Evolutionary conservation across 495 filamentous ascomycete genomes (phyloP).

Genomic region (Aspergillus ellipticus): DNA sequence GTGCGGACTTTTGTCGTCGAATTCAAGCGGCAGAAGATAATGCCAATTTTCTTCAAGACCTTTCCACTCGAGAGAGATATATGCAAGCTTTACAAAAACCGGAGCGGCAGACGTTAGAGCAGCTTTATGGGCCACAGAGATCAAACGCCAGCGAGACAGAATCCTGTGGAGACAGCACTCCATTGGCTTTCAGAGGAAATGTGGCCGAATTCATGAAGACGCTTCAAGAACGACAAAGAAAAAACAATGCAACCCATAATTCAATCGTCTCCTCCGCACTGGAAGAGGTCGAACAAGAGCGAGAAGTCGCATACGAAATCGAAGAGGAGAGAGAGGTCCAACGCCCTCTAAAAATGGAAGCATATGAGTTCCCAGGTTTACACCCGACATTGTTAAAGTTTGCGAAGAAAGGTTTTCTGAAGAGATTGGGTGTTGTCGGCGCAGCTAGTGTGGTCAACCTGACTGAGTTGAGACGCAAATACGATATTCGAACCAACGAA

Average conservation of each 20-base stretch:
- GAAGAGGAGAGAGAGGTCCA: slow-evolving; percentile 38
- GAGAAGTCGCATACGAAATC: slow-evolving; percentile 31
- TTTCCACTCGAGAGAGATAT: slow-evolving; percentile 28
- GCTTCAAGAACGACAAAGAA: slow-evolving; percentile 18
- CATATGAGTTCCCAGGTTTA: slow-evolving; percentile 30
- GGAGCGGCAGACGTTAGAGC: slow-evolving; percentile 43
- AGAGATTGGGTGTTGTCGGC: slow-evolving; percentile 15
- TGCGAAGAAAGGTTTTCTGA: slow-evolving; percentile 32
- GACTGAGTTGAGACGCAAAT: slow-evolving; percentile 34
- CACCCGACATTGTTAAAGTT: slow-evolving; percentile 36
- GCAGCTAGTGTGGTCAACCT: slow-evolving; percentile 29
- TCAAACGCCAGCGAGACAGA: slow-evolving; percentile 2
- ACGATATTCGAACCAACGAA: slow-evolving; percentile 19
- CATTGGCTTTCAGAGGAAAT: slow-evolving; percentile 5
- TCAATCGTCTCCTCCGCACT: slow-evolving; percentile 29
- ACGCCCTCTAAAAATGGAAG: slow-evolving; percentile 32
- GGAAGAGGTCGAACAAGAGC: slow-evolving; percentile 51
- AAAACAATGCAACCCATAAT: background rate
- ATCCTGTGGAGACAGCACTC: too few species aligned
- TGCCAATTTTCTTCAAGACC: slow-evolving; percentile 26
- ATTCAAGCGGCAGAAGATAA: slow-evolving; percentile 24
- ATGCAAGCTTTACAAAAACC: slow-evolving; percentile 33
- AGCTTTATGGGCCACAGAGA: slow-evolving; percentile 38
- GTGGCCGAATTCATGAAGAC: slow-evolving; percentile 18
- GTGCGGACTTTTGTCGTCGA: slow-evolving; percentile 48